phyloP scores from a whole-genome alignment of 257 asterid species.

The Nicotiana obtusifolia region DNA sequence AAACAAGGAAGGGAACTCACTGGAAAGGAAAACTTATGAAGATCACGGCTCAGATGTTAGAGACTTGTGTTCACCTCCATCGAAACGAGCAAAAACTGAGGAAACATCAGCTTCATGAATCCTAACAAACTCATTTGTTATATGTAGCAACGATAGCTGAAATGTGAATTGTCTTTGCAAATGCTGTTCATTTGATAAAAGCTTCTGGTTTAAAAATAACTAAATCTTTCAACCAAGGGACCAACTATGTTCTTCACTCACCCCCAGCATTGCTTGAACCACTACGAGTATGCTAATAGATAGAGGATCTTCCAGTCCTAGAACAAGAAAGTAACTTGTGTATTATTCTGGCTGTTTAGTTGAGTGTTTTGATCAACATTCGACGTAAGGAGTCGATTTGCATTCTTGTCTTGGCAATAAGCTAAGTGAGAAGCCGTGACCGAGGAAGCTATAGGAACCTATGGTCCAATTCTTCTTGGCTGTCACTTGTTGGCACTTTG shows the following conservation, averaged over 20 bases:
- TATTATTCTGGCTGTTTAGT: background rate
- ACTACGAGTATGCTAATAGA: background rate
- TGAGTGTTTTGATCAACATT: background rate
- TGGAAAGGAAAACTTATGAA: slow-evolving; percentile 21
- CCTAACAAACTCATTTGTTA: slow-evolving; percentile 11
- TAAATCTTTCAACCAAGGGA: background rate
- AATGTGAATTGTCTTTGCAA: slow-evolving; percentile 9
- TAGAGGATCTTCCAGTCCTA: background rate
- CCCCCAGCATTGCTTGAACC: background rate
- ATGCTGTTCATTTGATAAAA: slow-evolving; percentile 10
- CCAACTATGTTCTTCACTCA: background rate
- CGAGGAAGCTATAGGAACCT: no score
- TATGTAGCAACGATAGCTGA: background rate
- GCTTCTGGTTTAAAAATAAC: background rate
- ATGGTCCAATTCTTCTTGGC: no score
- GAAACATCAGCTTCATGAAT: slow-evolving; percentile 18
- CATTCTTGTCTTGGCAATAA: no score
- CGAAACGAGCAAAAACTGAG: slow-evolving; percentile 40
- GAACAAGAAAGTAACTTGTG: background rate
- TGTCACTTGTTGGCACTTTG: no score
- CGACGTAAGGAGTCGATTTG: no score
- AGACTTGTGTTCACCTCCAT: slow-evolving; percentile 15
- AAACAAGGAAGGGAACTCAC: slow-evolving; percentile 17
- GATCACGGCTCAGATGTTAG: slow-evolving; percentile 21
- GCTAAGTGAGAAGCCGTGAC: no score